Evolutionary conservation across 2,329 filamentous ascomycete genomes (phyloP).

Genomic region (Diplodia sapinea): DNA sequence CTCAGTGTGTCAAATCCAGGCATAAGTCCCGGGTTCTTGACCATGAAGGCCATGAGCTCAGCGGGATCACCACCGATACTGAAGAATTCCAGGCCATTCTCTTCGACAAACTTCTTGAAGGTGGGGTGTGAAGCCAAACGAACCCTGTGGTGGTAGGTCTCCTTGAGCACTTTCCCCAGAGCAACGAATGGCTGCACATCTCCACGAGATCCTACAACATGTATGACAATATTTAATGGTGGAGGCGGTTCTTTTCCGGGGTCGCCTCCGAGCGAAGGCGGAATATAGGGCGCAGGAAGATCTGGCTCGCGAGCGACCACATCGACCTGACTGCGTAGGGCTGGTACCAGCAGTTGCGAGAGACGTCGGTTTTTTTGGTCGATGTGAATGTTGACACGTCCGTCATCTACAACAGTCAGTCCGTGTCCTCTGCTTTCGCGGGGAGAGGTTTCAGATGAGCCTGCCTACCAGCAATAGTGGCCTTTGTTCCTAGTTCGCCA

Average conservation of each 20-base stretch:
- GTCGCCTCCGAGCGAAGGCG: constrained; percentile 71
- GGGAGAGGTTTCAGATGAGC: background rate
- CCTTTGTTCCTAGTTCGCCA: constrained; percentile 53
- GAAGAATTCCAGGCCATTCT: constrained; percentile 59
- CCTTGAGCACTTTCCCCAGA: constrained; percentile 56
- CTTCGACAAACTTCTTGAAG: constrained; percentile 56
- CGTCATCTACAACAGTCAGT: constrained; percentile 38
- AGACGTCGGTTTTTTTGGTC: constrained; percentile 46
- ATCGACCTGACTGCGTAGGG: constrained; percentile 46
- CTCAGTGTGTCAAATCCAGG: constrained; percentile 78
- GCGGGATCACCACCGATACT: constrained; percentile 58
- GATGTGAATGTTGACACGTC: constrained; percentile 51
- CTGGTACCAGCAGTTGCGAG: constrained; percentile 47
- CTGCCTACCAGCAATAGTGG: constrained; percentile 48
- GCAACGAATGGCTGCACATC: constrained; percentile 60
- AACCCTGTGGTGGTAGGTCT: constrained; percentile 56
- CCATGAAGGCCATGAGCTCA: constrained; percentile 77
- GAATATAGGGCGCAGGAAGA: constrained; percentile 72
- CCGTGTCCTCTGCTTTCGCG: background rate
- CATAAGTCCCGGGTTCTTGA: constrained; percentile 85
- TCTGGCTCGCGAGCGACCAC: constrained; percentile 56
- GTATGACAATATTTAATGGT: constrained; percentile 56
- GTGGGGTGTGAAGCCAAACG: constrained; percentile 56
- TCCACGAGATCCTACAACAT: constrained; percentile 56
- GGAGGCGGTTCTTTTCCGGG: constrained; percentile 61